phyloP scores from a whole-genome alignment of 257 asterid species.

The Scutellaria minor region DNA sequence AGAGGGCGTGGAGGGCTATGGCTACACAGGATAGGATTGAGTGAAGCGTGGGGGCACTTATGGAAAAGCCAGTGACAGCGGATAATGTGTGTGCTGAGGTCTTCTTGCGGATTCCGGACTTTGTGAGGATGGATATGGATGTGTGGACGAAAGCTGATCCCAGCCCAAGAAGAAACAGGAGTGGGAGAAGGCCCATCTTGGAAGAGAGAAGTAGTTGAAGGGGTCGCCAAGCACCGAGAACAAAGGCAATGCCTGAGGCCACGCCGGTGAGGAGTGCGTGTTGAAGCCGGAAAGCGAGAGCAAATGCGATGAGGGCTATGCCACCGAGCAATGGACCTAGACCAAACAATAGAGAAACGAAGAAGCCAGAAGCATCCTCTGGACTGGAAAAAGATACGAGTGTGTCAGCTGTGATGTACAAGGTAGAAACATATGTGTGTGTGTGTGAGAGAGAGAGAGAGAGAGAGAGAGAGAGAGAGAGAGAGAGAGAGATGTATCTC shows the following conservation, averaged over 20 bases:
- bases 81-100: constrained; percentile 65
- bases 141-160: constrained; percentile 64
- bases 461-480: neutral
- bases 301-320: constrained; percentile 72
- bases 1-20: constrained; percentile 79
- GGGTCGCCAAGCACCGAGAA: constrained; percentile 93
- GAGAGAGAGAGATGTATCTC: constrained; percentile 19
- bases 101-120: constrained; percentile 63
- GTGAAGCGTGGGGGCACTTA: constrained; percentile 85
- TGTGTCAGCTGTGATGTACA: neutral
- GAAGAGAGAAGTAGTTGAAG: constrained; percentile 74
- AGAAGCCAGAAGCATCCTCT: constrained; percentile 91
- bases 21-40: constrained; percentile 74
- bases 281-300: constrained; percentile 76
- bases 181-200: constrained; percentile 68
- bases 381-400: constrained; percentile 52
- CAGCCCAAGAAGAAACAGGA: constrained; percentile 55
- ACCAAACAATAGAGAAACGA: constrained; percentile 88
- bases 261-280: constrained; percentile 92
- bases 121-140: constrained; percentile 51
- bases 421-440: constrained; percentile 1
- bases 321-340: constrained; percentile 96
- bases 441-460: neutral
- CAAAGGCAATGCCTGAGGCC: constrained; percentile 91
- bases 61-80: constrained; percentile 45